Base-by-base conservation (phyloP, 495 filamentous ascomycete species). In the Parmelia sp. region DNA sequence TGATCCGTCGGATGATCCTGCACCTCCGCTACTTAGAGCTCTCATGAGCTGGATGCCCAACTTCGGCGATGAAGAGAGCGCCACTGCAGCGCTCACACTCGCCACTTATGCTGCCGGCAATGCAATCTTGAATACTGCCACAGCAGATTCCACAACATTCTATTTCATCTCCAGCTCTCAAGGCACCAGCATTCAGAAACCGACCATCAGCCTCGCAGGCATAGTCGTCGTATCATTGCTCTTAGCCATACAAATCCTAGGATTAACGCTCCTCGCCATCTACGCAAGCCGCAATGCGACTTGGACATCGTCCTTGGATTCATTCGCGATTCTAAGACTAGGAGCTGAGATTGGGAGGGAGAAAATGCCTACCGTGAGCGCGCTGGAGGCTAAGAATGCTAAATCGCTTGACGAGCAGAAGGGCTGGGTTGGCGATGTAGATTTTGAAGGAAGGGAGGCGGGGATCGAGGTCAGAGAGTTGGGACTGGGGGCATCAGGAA, bases 221-320 rank as follows among this genome's bases (percentile, higher is more conserved):
- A 58, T 72, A 15, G 58, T 70, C 40, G 27, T 72, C 35, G 60
- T 73, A 23, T 71, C 72, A 2, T 25, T 67, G 14, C 70, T 74
- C 40, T 31, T 73, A 15, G 68, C 55, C 9, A 37, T 71, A 9
- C 62, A 72, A 35, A 42, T 74, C 8, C 2, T 64, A 27, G 39
- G 35, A 7, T 53, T 74, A 19, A 47, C 69, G 25, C 57, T 61
- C 7, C 63, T 75, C 33, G 61, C 71, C 2, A 25, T 72, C 21
- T 75, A 74, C 47, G 64, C 70, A 12, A 47, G 40, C 19, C 21
- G 31, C 23, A 31, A 53, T 23, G 62, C 59, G 37, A 57, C 66
- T 4, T 74, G 73, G 73, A 75, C 73, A 2, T 14, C 47, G 7
- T 65, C 61, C 11, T 66, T 75, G 0, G 71, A 75, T 58, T 23